Evolutionary conservation across 345 rosid species (phyloP), one percentile per base, ranked within the genome.

Genomic region (Citrus hindsii): DNA sequence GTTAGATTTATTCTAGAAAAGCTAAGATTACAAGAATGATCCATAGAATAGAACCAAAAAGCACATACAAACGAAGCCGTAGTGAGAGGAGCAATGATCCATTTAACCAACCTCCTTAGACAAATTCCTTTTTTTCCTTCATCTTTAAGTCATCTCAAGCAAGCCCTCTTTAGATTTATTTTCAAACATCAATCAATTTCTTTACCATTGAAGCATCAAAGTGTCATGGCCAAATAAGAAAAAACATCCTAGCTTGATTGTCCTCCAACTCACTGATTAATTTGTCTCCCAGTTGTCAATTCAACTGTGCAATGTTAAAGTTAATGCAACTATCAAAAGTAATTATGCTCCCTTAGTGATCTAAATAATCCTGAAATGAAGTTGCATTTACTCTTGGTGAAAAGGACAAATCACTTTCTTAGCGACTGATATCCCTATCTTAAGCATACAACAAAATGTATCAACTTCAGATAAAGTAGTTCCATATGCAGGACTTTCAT

Each of bases 171-270:
- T 53, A 19, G 75, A 22, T 71, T 71, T 71, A 21, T 30, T 70
- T 71, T 71, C 63, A 71, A 53, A 71, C 46, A 30, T 32, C 40
- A 32, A 53, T 71, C 74, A 53, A 55, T 30, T 71, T 10, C 74
- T 71, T 9, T 53, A 21, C 51, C 18, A 46, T 46, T 30, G 3
- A 37, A 67, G 71, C 19, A 53, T 71, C 40, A 16, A 30, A 53
- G 18, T 71, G 74, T 28, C 28, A 21, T 53, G 40, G 7, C 42
- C 74, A 8, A 28, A 51, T 35, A 53, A 21, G 62, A 7, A 19
- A 71, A 51, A 28, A 14, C 62, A 51, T 70, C 61, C 27, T 6
- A 37, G 71, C 4, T 38, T 22, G 51, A n/a, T 38, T n/a, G 25
- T n/a, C 56, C 33, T 69, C 33, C 72, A 69, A 1, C 72, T 12